Base-by-base conservation (phyloP, 2,329 filamentous ascomycete genomes). In the Penicillium sp. region DNA sequence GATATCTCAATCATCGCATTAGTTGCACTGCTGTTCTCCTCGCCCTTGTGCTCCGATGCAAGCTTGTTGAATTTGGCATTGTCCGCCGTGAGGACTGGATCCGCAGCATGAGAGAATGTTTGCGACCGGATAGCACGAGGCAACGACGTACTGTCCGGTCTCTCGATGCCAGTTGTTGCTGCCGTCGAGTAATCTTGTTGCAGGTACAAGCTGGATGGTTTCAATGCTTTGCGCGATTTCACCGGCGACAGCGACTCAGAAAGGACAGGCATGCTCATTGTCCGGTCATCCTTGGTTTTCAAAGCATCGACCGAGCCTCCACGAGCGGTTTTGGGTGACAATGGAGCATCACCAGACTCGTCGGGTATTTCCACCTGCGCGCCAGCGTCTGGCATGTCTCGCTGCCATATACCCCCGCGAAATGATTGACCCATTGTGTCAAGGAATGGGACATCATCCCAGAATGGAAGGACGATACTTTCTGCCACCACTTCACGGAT, bases 401-500 rank as follows among this genome's bases (percentile, higher is more conserved):
- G 65, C 47, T 73, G 65, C 81, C 81, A 98, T 14, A 97, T 85
- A 0, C 93, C 93, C 8, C 91, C 93, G 53, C 93, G 79, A 75
- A 87, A 89, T 14, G 73, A 69, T 62, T 95, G 88, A 41, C 79
- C 73, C 40, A 83, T 76, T 0, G 89, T 97, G 54, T 86, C 81
- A 60, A 88, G 84, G 64, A 98, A 97, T 0, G 93, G 89, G 16
- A 88, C 78, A 61, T 98, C 93, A 51, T 98, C 93, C 91, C 93
- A 98, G 60, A 94, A 94, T 0, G 93, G 93, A 40, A 84, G 74
- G 2, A 98, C 93, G 14, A 97, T 65, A 1, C 89, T 95, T 68
- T 98, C 93, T 7, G 86, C 87, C 45, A 98, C 77, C 7, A 96
- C 89, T 65, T 96, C 90, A 58, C 94, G 86, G 62, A 98, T 96